Conservation (phyloP, 2,329 filamentous ascomycete genomes). For the Clarireedia homoeocarpa region DNA sequence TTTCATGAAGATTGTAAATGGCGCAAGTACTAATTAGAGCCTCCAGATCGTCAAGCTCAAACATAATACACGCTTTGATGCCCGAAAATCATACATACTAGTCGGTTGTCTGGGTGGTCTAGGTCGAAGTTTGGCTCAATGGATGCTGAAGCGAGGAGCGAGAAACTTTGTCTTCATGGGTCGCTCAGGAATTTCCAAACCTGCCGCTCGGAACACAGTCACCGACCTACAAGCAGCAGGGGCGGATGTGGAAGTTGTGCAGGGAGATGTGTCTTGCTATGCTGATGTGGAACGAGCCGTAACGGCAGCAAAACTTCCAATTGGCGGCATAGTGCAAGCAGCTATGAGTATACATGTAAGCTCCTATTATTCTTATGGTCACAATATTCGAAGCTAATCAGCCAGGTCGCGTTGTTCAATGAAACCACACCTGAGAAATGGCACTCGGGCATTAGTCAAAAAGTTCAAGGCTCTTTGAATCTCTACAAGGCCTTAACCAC, state of each 20-base stretch:
- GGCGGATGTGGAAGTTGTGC: not conserved
- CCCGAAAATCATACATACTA: no score
- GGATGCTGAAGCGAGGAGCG: no score
- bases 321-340: conserved; percentile 10
- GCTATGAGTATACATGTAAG: conserved; percentile 3
- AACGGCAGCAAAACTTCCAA: conserved; percentile 31
- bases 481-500: conserved; percentile 9
- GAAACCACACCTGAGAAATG: conserved; percentile 2
- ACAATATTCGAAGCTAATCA: not conserved
- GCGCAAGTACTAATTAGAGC: no score
- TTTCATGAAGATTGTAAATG: no score
- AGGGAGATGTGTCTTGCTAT: not conserved
- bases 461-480: conserved; percentile 20
- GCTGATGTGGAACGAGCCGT: not conserved
- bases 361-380: not conserved
- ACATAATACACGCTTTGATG: no score
- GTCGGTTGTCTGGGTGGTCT: no score
- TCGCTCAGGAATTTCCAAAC: no score
- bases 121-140: no score
- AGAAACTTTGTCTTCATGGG: no score
- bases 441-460: conserved; percentile 25
- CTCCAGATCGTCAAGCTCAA: no score
- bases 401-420: not conserved
- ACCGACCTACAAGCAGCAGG: not conserved
- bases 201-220: no score